Evolutionary conservation across 768 basidiomycete genomes (phyloP), one percentile per base, ranked within the genome.

Genomic region (Phanerodontia chrysosporium): DNA sequence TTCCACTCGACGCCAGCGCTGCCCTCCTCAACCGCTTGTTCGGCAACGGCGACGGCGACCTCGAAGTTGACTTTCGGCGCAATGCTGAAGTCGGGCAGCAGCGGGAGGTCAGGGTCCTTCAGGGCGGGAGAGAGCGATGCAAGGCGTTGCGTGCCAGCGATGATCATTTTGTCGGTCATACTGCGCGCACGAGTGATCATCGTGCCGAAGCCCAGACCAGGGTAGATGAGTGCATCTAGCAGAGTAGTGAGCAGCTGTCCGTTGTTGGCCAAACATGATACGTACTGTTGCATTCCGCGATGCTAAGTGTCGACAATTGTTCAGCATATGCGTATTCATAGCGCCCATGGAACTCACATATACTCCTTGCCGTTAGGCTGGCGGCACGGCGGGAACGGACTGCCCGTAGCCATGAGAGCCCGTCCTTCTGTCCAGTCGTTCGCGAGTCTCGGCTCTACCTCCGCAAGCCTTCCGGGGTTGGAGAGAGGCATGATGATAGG

Each of bases 131-230:
- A 84, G 45, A 94, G 81, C 10, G 82, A 76, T 0, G 91, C 89
- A 45, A 95, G 84, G n/a, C 85, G 81, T 28, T 76, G 79, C 0
- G 90, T 83, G 10, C 89, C 92, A 4, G 88, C 89, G 30, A 92
- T 84, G 67, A 95, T 88, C 93, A 95, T 94, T 22, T 78, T 82
- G 70, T 93, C 90, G 0, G 89, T 87, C 66, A 95, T 78, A 9
- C 67, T 70, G 10, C 81, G 77, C 1, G 89, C 83, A 58, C 84
- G 75, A 16, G 83, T 75, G 24, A 92, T 74, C 65, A 94, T 84
- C 44, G 89, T 80, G 42, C 92, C 92, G 58, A 91, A 84, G 4
- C 91, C 92, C 35, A 95, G 80, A 24, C 91, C 93, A 1, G 92
- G 92, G 71, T 92, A 94, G 48, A 93, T 86, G 10, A 93, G 76